phyloP scores from a whole-genome alignment of 2,329 filamentous ascomycete genomes.

The Fusarium nurragi region DNA sequence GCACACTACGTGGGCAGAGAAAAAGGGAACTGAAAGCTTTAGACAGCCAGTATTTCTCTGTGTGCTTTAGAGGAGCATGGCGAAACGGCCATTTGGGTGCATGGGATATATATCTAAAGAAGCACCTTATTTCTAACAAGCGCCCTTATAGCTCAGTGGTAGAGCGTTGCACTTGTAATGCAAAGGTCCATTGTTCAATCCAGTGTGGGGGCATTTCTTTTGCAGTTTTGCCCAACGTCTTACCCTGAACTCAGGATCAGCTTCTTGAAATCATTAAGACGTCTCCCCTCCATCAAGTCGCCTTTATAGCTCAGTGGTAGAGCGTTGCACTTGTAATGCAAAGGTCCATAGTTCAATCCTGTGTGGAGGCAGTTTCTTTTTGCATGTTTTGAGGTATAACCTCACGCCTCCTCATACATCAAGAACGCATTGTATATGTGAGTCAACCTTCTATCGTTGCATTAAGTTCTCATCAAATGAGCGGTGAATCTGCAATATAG shows the following conservation, averaged over 20 bases:
- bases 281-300: background rate
- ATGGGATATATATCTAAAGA: background rate
- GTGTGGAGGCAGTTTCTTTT: constrained; percentile 33
- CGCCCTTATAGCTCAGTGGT: constrained; percentile 39
- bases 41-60: background rate
- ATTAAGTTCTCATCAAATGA: too few species aligned
- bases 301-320: constrained; percentile 40
- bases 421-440: background rate
- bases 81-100: accelerated
- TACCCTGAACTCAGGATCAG: too few species aligned
- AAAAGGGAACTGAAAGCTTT: too few species aligned
- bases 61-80: background rate
- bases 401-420: background rate
- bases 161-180: constrained; percentile 42
- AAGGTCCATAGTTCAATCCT: constrained; percentile 40
- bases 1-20: too few species aligned
- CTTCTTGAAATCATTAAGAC: background rate
- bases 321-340: constrained; percentile 40
- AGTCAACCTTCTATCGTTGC: too few species aligned
- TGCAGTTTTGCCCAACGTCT: background rate
- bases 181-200: constrained; percentile 42
- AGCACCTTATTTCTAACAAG: accelerated
- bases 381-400: background rate
- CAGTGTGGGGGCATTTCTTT: constrained; percentile 35
- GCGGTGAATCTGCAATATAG: too few species aligned